Percentiles rank a stretch among this genome's conserved stretches.
Evolutionary conservation across 2,329 filamentous ascomycete genomes (phyloP).

Genomic region (Helminthosporium solani): DNA sequence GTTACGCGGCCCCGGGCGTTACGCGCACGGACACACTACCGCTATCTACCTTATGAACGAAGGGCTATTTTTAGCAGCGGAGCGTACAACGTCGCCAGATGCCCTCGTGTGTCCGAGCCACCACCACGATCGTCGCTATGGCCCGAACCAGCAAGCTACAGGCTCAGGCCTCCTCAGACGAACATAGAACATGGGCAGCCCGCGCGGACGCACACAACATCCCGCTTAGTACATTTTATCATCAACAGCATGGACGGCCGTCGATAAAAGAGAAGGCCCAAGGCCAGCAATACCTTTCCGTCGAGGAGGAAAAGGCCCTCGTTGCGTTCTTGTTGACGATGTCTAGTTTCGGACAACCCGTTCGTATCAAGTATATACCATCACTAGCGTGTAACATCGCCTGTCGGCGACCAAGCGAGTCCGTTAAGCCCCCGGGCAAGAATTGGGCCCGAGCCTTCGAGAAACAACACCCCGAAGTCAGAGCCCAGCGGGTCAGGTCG

Average conservation of each 20-base stretch:
- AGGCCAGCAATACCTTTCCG: constrained; percentile 31
- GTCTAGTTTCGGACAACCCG: constrained; percentile 15
- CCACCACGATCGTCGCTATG: no score
- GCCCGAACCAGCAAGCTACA: no score
- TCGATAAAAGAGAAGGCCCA: constrained; percentile 22
- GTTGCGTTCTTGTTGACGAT: constrained; percentile 18
- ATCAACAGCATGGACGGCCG: constrained; percentile 18
- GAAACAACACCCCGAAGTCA: neutral
- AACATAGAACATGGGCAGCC: no score
- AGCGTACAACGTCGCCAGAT: no score
- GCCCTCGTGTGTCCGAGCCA: no score
- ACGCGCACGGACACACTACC: no score
- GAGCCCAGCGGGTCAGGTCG: neutral
- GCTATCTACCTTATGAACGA: no score
- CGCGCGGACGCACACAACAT: constrained; percentile 6
- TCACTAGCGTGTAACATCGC: neutral
- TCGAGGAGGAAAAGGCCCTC: constrained; percentile 32
- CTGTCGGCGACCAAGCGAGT: neutral
- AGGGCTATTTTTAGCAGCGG: no score
- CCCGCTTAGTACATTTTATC: constrained; percentile 24
- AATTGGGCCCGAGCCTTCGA: constrained; percentile 1
- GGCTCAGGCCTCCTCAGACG: no score
- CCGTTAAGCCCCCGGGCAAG: neutral
- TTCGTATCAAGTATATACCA: constrained; percentile 16
- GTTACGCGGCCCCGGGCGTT: no score